Conservation (phyloP, 441 rosid species). For the Hura crepitans region DNA sequence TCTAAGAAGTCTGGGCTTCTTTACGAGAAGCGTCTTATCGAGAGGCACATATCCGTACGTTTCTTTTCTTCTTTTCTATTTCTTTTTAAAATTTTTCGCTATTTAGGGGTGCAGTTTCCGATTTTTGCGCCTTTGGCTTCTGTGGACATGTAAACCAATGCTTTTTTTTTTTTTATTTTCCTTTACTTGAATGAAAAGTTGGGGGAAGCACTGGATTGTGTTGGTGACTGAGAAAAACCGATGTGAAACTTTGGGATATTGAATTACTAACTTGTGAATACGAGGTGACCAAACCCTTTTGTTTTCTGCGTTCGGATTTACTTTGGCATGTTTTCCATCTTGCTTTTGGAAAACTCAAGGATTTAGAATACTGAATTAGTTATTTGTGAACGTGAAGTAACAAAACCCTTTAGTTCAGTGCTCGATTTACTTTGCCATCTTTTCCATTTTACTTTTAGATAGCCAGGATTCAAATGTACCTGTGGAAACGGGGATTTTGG, state of each 20-base stretch:
- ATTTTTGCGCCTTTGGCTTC: background rate
- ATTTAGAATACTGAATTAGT: background rate
- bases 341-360: background rate
- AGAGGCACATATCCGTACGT: slow-evolving; percentile 69
- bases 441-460: background rate
- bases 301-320: background rate
- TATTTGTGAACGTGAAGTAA: background rate
- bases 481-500: background rate
- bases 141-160: background rate
- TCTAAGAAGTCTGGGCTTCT: slow-evolving; percentile 74
- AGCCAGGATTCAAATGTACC: background rate
- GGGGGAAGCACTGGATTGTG: background rate
- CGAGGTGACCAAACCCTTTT: background rate
- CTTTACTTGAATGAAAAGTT: background rate
- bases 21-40: slow-evolving; percentile 91
- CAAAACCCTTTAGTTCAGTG: background rate
- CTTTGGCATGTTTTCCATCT: background rate
- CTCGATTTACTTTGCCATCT: background rate
- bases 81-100: background rate
- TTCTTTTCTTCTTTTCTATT: background rate
- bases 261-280: background rate
- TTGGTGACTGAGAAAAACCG: background rate
- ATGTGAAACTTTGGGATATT: background rate
- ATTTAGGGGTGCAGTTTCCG: slow-evolving; percentile 21
- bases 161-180: background rate